Base-by-base conservation (phyloP, 768 basidiomycete genomes). In the Auriscalpium vulgare region DNA sequence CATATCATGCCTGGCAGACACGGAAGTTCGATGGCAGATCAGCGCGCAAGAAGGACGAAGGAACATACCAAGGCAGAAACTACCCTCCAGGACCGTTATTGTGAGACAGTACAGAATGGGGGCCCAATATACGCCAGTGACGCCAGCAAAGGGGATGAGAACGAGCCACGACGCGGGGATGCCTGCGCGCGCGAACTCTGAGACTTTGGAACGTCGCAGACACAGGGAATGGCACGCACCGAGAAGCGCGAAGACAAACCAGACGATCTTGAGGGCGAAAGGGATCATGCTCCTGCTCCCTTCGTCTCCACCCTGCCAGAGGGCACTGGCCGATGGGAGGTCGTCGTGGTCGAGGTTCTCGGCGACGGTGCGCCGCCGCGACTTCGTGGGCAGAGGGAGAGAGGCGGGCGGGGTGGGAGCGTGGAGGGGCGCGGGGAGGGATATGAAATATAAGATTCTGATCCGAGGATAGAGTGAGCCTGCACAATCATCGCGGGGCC, bases 41-140 rank as follows among this genome's bases (percentile, higher is more conserved):
- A n/a, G 37, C 19, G 46, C 19, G n/a, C 38, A 29, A 17, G 21
- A 11, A 29, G 47, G 37, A 23, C 14, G n/a, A 13, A 4, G 4
- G 0, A 47, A 49, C 76, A 51, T 54, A 84, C 85, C 84, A 3
- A 87, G 65, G 62, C 80, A 83, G 62, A 87, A 84, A 9, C 75
- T 69, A 3, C 74, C 76, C 58, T 87, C 78, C 57, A 84, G 63
- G 8, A 80, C 49, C 1, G 81, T 78, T 53, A 78, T 75, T 35
- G 77, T 78, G 45, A 78, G 37, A 55, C 74, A 75, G 63, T 82
- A 86, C 10, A 73, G 47, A 16, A 77, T 51, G 3, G 79, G 74
- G 0, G 72, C 73, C 80, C 84, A 83, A 65, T 67, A 71, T 8
- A 74, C 70, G 19, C 70, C 69, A 10, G 77, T 68, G 10, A 70